Conservation (phyloP, 495 filamentous ascomycete genomes). For the Aspergillus coremiiformis region DNA sequence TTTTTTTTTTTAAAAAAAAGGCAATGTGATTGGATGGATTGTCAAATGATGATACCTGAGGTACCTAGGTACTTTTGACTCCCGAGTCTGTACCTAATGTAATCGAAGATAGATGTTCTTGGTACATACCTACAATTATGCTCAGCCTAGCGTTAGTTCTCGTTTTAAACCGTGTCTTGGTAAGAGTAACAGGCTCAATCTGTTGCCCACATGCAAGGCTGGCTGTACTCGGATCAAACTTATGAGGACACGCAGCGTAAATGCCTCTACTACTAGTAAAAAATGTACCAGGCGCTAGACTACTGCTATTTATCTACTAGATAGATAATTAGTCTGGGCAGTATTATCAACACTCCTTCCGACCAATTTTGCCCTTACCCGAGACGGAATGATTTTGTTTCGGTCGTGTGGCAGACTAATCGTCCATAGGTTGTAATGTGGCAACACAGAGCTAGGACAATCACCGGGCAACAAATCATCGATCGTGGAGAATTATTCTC, state of each 20-base stretch:
- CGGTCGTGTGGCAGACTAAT: conserved; percentile 4
- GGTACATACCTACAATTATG: neutral
- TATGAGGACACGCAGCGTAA: neutral
- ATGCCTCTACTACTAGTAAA: neutral
- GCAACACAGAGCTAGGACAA: conserved; percentile 13
- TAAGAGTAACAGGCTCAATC: neutral
- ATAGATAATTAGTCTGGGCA: neutral
- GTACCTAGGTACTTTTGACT: too few relatives aligned
- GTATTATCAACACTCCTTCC: neutral
- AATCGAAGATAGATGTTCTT: neutral
- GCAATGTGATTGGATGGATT: neutral
- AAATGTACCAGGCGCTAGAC: neutral
- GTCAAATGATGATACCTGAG: neutral
- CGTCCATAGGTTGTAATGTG: conserved; percentile 13
- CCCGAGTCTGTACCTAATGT: neutral
- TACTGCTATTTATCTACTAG: neutral
- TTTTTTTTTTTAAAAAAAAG: too few relatives aligned
- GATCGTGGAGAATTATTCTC: conserved; percentile 6
- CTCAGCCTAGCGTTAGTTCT: neutral
- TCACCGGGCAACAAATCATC: conserved; percentile 11
- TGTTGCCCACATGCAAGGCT: neutral
- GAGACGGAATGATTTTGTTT: conserved; percentile 8
- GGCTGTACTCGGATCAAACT: neutral
- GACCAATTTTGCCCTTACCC: neutral
- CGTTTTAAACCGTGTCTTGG: neutral